Evolutionary conservation across 2,329 filamentous ascomycete species (phyloP), one percentile per base, ranked within the genome.

Genomic region (Periconia macrospinosa): DNA sequence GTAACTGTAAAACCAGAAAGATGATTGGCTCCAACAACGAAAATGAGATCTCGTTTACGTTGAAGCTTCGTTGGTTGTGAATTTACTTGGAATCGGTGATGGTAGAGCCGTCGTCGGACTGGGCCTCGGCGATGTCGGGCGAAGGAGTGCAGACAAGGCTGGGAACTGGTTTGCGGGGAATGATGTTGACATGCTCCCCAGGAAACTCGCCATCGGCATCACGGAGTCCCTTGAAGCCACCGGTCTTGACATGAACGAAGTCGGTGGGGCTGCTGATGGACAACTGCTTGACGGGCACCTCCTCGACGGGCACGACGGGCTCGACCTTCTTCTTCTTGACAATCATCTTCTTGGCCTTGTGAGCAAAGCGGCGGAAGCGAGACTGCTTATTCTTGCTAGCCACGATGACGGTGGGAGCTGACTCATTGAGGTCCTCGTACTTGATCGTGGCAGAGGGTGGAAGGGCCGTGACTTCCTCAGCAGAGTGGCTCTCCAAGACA

Each of bases 381-480:
- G 53, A 52, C 15, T 44, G 14, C 50, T 49, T 47, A 49, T 53
- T 53, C 18, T 44, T 19, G 15, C 15, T 43, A 17, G 23, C 47
- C 20, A 40, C 35, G 40, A n/a, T 10, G 45, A 15, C 10, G 20
- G 30, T 15, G 30, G 30, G 14, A 30, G 11, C n/a, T 2, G 30
- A 5, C 3, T 19, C 35, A 46, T 46, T 37, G 33, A 19, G 17
- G 41, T 8, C 20, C 17, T 27, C 37, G 33, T 19, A 50, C 19
- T 6, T 17, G 13, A n/a, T 33, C 43, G 7, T 10, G n/a, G 17
- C 6, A 15, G 40, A 8, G 9, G 49, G 18, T 19, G 55, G 58
- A 13, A 61, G 56, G 15, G 58, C 58, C 44, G 58, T 61, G 48
- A 61, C 47, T 17, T n/a, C 45, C 19, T 57, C 52, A 33, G 56